These are phyloP conservation scores for Penicillium pulvis DNA, from an alignment of 495 filamentous ascomycete species.

Conservation along the genomic window DNA sequence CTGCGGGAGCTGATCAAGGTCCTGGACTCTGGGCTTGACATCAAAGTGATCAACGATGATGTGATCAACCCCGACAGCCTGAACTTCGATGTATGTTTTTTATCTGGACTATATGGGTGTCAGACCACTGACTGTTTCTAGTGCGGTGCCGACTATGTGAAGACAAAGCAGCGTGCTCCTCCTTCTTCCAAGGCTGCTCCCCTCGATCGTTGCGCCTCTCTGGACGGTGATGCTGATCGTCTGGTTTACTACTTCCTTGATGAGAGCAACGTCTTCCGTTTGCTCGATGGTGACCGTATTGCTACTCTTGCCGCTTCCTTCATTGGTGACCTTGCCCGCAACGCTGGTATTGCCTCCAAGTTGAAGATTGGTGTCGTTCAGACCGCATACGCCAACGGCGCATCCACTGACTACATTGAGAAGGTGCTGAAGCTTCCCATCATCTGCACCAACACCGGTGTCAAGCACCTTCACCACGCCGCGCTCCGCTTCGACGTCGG, in stretches of 20 bases:
- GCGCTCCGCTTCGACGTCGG: conserved; percentile 89
- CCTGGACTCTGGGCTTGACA: conserved; percentile 71
- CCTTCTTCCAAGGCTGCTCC: conserved; percentile 73
- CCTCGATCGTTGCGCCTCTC: conserved; percentile 83
- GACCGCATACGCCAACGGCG: conserved; percentile 96
- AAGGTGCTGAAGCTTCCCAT: conserved; percentile 87
- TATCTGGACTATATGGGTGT: conserved; percentile 1
- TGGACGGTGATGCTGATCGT: conserved; percentile 95
- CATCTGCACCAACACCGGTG: conserved; percentile 91
- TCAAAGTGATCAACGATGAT: conserved; percentile 89
- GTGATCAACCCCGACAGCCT: conserved; percentile 83
- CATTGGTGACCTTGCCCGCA: conserved; percentile 83
- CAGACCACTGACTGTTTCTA: conserved; percentile 36
- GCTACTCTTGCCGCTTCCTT: conserved; percentile 92
- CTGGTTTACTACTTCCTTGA: conserved; percentile 94
- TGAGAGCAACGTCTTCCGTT: conserved; percentile 75
- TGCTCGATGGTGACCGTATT: conserved; percentile 96
- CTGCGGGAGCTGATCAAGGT: conserved; percentile 83
- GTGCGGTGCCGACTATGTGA: conserved; percentile 97
- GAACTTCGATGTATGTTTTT: conserved; percentile 73
- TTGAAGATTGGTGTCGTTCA: conserved; percentile 92
- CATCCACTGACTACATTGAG: conserved; percentile 88
- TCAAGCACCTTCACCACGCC: conserved; percentile 96
- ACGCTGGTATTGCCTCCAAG: conserved; percentile 73
- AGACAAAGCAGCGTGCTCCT: conserved; percentile 91